Percentiles rank a stretch among this genome's conserved stretches.
Evolutionary conservation across 2,329 filamentous ascomycete species (phyloP).

Genomic region (Cladophialophora immunda): DNA sequence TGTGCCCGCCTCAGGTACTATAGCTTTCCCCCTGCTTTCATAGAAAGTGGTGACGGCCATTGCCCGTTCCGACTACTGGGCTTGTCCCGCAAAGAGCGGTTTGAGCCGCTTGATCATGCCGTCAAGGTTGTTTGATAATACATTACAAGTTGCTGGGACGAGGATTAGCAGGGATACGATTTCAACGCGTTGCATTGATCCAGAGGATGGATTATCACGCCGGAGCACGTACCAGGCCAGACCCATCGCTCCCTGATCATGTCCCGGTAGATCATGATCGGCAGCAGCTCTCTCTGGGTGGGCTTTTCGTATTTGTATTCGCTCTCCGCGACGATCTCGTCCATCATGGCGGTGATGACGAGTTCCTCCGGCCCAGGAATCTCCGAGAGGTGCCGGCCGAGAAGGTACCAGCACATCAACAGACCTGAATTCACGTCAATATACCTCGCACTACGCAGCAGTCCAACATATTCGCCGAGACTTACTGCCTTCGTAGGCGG

Average conservation of each 20-base stretch:
- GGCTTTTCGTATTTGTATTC: slow-evolving; percentile 14
- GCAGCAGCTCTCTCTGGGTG: slow-evolving; percentile 15
- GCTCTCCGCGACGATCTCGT: slow-evolving; percentile 18
- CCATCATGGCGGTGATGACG: slow-evolving; percentile 20
- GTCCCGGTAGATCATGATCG: slow-evolving; percentile 18
- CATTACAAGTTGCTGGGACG: slow-evolving; percentile 1
- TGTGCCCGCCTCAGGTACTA: too few species aligned
- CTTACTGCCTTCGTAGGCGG: slow-evolving; percentile 8
- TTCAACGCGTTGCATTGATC: too few species aligned
- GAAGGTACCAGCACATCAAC: slow-evolving; percentile 16
- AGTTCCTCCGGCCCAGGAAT: slow-evolving; percentile 16
- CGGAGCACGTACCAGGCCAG: slow-evolving; percentile 12
- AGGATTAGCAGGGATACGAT: neutral
- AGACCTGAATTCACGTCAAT: slow-evolving; percentile 1
- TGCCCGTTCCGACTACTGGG: too few species aligned
- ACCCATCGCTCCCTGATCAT: slow-evolving; percentile 18
- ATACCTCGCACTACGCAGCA: neutral
- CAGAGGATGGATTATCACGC: too few species aligned
- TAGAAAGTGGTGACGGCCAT: too few species aligned
- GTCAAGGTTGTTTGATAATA: neutral
- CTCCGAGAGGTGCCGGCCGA: slow-evolving; percentile 9
- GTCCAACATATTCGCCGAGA: neutral
- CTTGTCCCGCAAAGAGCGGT: neutral
- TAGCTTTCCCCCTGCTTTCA: too few species aligned
- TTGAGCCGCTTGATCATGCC: neutral